Base-by-base conservation (phyloP, 306 rosid species). In the Adenanthera pavonina region DNA sequence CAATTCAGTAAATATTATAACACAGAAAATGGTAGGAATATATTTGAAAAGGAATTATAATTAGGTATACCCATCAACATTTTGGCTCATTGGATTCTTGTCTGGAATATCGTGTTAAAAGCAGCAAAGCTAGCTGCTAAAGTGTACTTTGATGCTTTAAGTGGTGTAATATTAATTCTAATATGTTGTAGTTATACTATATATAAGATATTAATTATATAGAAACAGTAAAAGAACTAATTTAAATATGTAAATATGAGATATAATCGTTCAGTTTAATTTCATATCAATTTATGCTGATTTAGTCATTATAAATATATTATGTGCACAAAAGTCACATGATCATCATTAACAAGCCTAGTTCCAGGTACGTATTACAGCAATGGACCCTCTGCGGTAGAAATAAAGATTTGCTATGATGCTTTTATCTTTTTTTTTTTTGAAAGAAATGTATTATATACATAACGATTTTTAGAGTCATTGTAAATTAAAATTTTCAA, bases 61-160 rank as follows among this genome's bases (percentile, higher is more conserved):
- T 25, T 25, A 25, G 30, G 5, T 5, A 38, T 6, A 43, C 46
- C 4, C 7, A 7, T 25, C 1, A 2, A 12, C 6, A 79, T 44
- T 2, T 56, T 78, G 69, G 53, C 7, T 40, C 33, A 68, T 78
- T 53, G 60, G 87, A 84, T 79, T 79, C 82, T 75, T 48, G 57
- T 56, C 48, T 30, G 33, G 74, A 76, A 77, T 60, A 59, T 79
- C 25, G 3, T n/a, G 81, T 49, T 61, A 70, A 69, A 76, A 76
- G 81, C 30, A 51, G 71, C 71, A 62, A 60, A 41, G 74, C 57
- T 49, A 59, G 34, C 52, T 36, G 11, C 7, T 60, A 75, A 75
- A 71, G 75, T 67, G 17, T 33, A 41, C 57, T 44, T 34, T 11
- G 79, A 78, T 66, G 76, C 77, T 54, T 72, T 72, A 53, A 71